Conservation (phyloP, 2,329 filamentous ascomycete species). For the Trichoderma hamatum region DNA sequence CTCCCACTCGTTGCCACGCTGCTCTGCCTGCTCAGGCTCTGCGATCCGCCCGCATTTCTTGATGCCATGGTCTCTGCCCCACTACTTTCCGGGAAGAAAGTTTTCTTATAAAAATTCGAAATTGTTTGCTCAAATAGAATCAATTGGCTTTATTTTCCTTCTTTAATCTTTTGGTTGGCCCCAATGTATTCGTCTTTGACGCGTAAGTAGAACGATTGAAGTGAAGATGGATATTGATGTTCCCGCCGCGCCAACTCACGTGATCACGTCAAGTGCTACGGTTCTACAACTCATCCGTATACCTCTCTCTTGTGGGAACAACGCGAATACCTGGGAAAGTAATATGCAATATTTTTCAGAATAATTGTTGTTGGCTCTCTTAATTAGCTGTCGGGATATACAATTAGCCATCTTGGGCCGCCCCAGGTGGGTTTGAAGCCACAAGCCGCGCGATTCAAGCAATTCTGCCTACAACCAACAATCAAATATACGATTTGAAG, state of each 20-base stretch:
- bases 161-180: background rate
- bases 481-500: background rate
- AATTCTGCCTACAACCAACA: background rate
- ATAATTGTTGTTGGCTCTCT: too few species aligned
- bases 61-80: constrained; percentile 35
- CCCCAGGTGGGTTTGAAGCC: too few species aligned
- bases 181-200: background rate
- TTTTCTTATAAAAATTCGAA: background rate
- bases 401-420: too few species aligned
- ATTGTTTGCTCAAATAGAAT: background rate
- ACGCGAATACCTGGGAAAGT: too few species aligned
- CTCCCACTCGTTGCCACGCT: constrained; percentile 44
- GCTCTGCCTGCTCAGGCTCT: constrained; percentile 42
- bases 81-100: background rate
- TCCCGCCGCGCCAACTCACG: constrained; percentile 21
- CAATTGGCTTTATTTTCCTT: too few species aligned
- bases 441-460: background rate
- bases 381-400: too few species aligned
- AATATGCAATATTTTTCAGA: too few species aligned
- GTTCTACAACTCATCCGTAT: background rate
- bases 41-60: constrained; percentile 38
- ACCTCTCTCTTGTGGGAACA: too few species aligned
- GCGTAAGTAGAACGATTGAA: background rate
- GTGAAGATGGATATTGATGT: background rate
- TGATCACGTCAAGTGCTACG: background rate